These are phyloP conservation scores for Immersiporthe knoxdaviesiana DNA, from an alignment of 2,329 filamentous ascomycete genomes.

Conservation along the genomic window DNA sequence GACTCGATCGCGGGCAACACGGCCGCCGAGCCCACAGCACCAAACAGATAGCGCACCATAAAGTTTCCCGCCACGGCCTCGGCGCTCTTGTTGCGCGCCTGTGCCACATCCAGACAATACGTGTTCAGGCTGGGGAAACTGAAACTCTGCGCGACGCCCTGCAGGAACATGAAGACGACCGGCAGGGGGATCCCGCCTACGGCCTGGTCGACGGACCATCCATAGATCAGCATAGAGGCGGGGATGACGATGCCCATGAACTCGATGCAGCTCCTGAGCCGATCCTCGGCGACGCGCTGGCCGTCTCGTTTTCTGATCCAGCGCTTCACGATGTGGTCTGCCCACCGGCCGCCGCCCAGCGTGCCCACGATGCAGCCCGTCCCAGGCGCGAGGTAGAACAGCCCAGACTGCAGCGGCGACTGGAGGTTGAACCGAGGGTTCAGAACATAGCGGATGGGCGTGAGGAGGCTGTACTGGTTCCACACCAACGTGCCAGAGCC, in stretches of 20 bases:
- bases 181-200: conserved; percentile 54
- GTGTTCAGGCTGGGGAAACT: conserved; percentile 72
- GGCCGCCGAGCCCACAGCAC: conserved; percentile 69
- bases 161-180: conserved; percentile 68
- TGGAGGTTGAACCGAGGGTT: conserved; percentile 70
- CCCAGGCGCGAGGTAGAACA: conserved; percentile 73
- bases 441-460: conserved; percentile 69
- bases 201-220: conserved; percentile 52
- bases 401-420: conserved; percentile 64
- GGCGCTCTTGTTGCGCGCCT: conserved; percentile 56
- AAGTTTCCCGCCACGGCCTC: conserved; percentile 84
- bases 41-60: conserved; percentile 75
- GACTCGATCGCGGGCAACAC: conserved; percentile 73
- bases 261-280: conserved; percentile 62
- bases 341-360: conserved; percentile 68
- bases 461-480: conserved; percentile 72
- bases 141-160: conserved; percentile 70
- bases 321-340: conserved; percentile 63
- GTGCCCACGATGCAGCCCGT: conserved; percentile 68
- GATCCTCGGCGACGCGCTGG: conserved; percentile 68
- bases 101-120: conserved; percentile 83
- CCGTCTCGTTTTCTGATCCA: conserved; percentile 58
- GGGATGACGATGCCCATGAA: conserved; percentile 65
- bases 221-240: conserved; percentile 69
- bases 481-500: conserved; percentile 65